These are phyloP conservation scores for Wallacemonas sp. DNA, from an alignment of 208 protist genomes.

Conservation along the genomic window DNA sequence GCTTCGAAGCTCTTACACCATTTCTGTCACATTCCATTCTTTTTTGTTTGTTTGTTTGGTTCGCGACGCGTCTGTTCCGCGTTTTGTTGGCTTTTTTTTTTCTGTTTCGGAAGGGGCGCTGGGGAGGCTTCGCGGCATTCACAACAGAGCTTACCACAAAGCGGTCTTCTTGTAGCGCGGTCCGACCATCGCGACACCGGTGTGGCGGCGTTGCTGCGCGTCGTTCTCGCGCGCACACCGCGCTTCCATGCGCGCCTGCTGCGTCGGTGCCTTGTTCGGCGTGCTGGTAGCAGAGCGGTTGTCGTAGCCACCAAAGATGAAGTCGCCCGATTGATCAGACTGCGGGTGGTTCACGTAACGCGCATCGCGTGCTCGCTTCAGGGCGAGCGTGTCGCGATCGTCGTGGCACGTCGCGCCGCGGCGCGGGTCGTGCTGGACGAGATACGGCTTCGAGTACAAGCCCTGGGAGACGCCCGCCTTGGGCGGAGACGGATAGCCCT, in stretches of 20 bases:
- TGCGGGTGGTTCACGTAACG: slow-evolving; percentile 28
- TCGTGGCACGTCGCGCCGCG: slow-evolving; percentile 22
- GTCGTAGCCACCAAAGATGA: slow-evolving; percentile 47
- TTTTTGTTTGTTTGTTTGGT: background rate
- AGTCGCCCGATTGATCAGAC: slow-evolving; percentile 30
- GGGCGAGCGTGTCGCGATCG: slow-evolving; percentile 42
- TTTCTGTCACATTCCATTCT: background rate
- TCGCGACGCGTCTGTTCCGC: background rate
- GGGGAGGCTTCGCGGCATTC: too few species aligned
- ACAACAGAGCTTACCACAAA: slow-evolving; percentile 75
- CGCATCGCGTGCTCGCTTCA: slow-evolving; percentile 51
- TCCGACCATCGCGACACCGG: slow-evolving; percentile 49
- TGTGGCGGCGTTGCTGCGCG: slow-evolving; percentile 33
- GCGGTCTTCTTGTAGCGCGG: slow-evolving; percentile 56
- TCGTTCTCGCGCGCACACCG: slow-evolving; percentile 49
- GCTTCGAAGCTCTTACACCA: too few species aligned
- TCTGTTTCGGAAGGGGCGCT: too few species aligned
- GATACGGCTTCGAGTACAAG: slow-evolving; percentile 28
- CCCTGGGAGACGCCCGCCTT: slow-evolving; percentile 47
- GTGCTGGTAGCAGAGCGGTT: slow-evolving; percentile 14
- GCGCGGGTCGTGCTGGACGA: slow-evolving; percentile 34
- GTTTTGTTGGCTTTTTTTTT: background rate
- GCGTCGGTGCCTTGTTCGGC: slow-evolving; percentile 26
- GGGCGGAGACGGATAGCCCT: slow-evolving; percentile 69
- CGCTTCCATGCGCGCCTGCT: slow-evolving; percentile 46